Conservation (phyloP, 768 basidiomycete species). For the Xerocomellus chrysenteron region DNA sequence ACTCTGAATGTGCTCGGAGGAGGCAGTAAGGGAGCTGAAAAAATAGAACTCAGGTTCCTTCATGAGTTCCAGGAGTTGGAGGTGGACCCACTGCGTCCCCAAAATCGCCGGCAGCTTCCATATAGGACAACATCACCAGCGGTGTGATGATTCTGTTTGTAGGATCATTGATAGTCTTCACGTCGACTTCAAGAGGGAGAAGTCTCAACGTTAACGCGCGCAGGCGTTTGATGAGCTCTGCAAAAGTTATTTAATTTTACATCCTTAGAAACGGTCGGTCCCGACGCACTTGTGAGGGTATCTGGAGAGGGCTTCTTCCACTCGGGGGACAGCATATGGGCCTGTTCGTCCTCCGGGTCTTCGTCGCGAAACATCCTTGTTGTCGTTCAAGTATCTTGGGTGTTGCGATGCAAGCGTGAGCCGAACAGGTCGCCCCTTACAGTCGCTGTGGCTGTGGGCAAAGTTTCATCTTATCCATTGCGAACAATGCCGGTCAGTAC, state of each 20-base stretch:
- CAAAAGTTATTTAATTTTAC: not conserved
- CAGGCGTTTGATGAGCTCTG: conserved; percentile 80
- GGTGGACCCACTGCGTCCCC: conserved; percentile 63
- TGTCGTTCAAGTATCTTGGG: not conserved
- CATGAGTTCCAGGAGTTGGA: not conserved
- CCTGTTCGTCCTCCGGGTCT: conserved; percentile 37
- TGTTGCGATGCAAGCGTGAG: not conserved
- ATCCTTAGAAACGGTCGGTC: too few species aligned
- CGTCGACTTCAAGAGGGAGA: conserved; percentile 79
- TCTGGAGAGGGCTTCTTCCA: conserved; percentile 62
- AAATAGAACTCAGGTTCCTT: not conserved
- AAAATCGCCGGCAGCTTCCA: conserved; percentile 84
- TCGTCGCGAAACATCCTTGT: conserved; percentile 27
- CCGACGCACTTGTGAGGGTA: conserved; percentile 67
- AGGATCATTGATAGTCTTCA: conserved; percentile 62
- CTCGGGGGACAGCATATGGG: conserved; percentile 44
- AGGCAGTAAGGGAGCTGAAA: conserved; percentile 78
- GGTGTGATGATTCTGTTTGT: conserved; percentile 85
- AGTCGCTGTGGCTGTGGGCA: conserved; percentile 20
- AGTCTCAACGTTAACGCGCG: conserved; percentile 72
- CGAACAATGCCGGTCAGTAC: conserved; percentile 53
- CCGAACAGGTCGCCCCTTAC: not conserved
- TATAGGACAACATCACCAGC: conserved; percentile 72
- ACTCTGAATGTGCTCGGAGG: conserved; percentile 73
- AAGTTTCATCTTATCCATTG: conserved; percentile 24